Conservation (phyloP, 805 yeast genomes). For the Pichia scutulata region DNA sequence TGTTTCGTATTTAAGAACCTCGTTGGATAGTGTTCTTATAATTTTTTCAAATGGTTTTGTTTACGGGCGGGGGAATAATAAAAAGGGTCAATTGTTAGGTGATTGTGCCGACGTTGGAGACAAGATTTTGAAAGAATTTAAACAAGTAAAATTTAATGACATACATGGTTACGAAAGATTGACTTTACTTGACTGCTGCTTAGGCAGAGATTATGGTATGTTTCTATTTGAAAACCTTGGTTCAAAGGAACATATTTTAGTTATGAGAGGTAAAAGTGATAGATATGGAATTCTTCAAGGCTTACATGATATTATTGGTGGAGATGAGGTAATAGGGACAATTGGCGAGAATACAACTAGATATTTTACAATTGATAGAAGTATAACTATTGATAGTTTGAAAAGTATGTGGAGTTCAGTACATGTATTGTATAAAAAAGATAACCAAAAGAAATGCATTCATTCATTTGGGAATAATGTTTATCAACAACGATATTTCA, state of each 20-base stretch:
- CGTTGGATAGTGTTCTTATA: slow-evolving; percentile 41
- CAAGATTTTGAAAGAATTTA: slow-evolving; percentile 23
- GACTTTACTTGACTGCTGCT: slow-evolving; percentile 17
- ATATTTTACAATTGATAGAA: background rate
- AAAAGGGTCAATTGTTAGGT: slow-evolving; percentile 48
- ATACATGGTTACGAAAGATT: background rate
- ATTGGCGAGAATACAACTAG: background rate
- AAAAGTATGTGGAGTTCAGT: slow-evolving; percentile 75
- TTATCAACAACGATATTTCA: slow-evolving; percentile 55
- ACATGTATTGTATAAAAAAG: slow-evolving; percentile 33
- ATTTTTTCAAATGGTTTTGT: slow-evolving; percentile 34
- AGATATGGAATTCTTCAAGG: background rate
- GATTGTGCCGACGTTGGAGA: slow-evolving; percentile 2
- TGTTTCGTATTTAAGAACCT: slow-evolving; percentile 19
- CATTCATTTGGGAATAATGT: slow-evolving; percentile 65
- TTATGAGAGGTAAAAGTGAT: slow-evolving; percentile 27
- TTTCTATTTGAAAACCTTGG: slow-evolving; percentile 16
- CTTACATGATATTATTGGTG: background rate
- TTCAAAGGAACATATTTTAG: slow-evolving; percentile 2
- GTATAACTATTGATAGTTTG: slow-evolving; percentile 18
- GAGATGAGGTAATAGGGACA: background rate
- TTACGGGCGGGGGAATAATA: slow-evolving; percentile 63
- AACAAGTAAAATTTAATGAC: slow-evolving; percentile 6
- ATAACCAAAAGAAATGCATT: slow-evolving; percentile 16
- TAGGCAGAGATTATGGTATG: slow-evolving; percentile 58